phyloP scores from a whole-genome alignment of 2,329 filamentous ascomycete genomes.

The Drechslerella coelobrocha region DNA sequence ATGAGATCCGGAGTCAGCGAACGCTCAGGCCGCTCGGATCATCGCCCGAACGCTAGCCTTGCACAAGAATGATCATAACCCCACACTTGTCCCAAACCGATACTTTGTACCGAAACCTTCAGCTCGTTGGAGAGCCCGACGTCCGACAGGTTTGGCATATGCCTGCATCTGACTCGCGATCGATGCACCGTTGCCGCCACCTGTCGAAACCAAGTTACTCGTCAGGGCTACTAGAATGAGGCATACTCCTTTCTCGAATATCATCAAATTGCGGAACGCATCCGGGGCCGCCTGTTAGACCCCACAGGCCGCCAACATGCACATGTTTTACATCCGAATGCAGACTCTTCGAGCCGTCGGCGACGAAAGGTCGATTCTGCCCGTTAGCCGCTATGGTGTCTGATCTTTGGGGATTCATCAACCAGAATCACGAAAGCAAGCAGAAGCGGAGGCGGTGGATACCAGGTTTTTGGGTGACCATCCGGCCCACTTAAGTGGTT shows the following conservation, averaged over 20 bases:
- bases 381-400: not conserved
- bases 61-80: not conserved
- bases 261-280: too few relatives aligned
- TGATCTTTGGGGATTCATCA: not conserved
- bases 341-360: too few relatives aligned
- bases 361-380: too few relatives aligned
- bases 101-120: not conserved
- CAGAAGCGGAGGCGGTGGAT: not conserved
- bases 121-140: not conserved
- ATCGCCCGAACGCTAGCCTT: not conserved
- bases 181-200: too few relatives aligned
- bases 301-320: too few relatives aligned
- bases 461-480: not conserved
- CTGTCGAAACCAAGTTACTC: too few relatives aligned
- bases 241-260: too few relatives aligned
- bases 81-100: conserved; percentile 1
- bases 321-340: too few relatives aligned
- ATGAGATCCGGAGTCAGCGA: not conserved
- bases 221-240: too few relatives aligned
- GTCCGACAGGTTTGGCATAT: not conserved
- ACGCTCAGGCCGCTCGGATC: not conserved
- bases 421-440: not conserved
- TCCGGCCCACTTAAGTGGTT: not conserved
- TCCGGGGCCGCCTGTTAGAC: too few relatives aligned
- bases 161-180: too few relatives aligned